These are phyloP conservation scores for Colletotrichum lini DNA, from an alignment of 2,329 filamentous ascomycete genomes.

Conservation along the genomic window DNA sequence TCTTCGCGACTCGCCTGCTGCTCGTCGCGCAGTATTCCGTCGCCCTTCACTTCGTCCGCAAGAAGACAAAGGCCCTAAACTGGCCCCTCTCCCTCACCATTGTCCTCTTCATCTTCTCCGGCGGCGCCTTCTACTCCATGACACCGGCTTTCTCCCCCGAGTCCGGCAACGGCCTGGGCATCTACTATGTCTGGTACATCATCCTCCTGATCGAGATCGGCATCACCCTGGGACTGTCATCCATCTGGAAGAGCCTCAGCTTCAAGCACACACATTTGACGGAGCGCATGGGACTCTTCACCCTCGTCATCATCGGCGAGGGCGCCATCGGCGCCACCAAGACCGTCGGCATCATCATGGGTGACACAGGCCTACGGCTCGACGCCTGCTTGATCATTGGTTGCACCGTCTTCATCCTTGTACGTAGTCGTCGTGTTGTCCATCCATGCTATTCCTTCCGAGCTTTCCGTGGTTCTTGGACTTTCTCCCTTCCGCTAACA, in stretches of 20 bases:
- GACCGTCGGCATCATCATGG: slow-evolving; percentile 48
- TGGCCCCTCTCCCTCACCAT: slow-evolving; percentile 48
- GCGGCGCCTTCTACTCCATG: slow-evolving; percentile 48
- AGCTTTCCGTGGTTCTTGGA: too few relatives aligned
- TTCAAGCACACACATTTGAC: slow-evolving; percentile 72
- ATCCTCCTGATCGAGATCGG: slow-evolving; percentile 63
- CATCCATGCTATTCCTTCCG: too few relatives aligned
- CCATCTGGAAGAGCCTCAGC: slow-evolving; percentile 63
- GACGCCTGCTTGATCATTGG: slow-evolving; percentile 25
- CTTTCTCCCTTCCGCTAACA: too few relatives aligned
- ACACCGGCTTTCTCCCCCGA: slow-evolving; percentile 31
- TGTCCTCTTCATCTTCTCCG: slow-evolving; percentile 51
- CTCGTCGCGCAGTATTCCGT: slow-evolving; percentile 53
- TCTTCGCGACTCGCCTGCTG: slow-evolving; percentile 52
- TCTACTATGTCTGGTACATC: slow-evolving; percentile 65
- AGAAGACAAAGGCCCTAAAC: slow-evolving; percentile 47
- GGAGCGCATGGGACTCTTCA: slow-evolving; percentile 71
- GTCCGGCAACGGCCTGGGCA: slow-evolving; percentile 44
- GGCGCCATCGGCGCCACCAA: slow-evolving; percentile 69
- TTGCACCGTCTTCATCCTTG: slow-evolving; percentile 42
- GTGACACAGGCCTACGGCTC: slow-evolving; percentile 21
- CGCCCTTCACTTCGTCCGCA: slow-evolving; percentile 51
- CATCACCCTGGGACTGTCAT: slow-evolving; percentile 63
- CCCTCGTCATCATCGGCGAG: slow-evolving; percentile 72
- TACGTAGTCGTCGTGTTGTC: slow-evolving; percentile 7